Evolutionary conservation across 73 alveolate species (phyloP).

Genomic region (Blepharisma japonicum): DNA sequence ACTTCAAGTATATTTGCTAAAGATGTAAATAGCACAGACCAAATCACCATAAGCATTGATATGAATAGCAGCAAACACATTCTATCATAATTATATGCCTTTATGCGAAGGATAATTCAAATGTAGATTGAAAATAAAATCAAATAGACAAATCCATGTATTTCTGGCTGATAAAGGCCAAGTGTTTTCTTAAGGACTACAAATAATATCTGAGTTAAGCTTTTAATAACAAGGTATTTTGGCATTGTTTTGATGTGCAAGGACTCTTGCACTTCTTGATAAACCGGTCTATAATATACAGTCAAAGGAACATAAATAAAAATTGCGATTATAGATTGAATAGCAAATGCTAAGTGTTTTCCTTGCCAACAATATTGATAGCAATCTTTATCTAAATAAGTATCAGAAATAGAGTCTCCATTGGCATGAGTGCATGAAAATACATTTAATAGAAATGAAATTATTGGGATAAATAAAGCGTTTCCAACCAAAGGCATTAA

Average conservation of each 20-base stretch:
- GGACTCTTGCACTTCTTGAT: neutral
- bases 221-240: neutral
- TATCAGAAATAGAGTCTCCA: neutral
- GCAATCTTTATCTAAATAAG: slow-evolving; percentile 17
- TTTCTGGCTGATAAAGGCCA: too few relatives aligned
- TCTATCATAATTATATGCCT: too few relatives aligned
- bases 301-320: neutral
- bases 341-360: neutral
- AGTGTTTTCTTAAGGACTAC: neutral
- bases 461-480: neutral
- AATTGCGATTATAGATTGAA: neutral
- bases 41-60: too few relatives aligned
- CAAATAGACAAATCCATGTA: too few relatives aligned
- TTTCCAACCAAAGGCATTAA: neutral
- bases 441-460: neutral
- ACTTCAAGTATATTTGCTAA: too few relatives aligned
- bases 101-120: too few relatives aligned
- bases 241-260: neutral
- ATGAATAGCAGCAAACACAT: too few relatives aligned
- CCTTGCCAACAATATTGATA: slow-evolving; percentile 26
- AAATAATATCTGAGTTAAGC: neutral
- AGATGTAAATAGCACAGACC: too few relatives aligned
- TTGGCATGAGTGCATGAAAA: neutral
- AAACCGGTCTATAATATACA: neutral
- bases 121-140: too few relatives aligned